Evolutionary conservation across 768 basidiomycete species (phyloP).

Genomic region (Mycena haematopus): DNA sequence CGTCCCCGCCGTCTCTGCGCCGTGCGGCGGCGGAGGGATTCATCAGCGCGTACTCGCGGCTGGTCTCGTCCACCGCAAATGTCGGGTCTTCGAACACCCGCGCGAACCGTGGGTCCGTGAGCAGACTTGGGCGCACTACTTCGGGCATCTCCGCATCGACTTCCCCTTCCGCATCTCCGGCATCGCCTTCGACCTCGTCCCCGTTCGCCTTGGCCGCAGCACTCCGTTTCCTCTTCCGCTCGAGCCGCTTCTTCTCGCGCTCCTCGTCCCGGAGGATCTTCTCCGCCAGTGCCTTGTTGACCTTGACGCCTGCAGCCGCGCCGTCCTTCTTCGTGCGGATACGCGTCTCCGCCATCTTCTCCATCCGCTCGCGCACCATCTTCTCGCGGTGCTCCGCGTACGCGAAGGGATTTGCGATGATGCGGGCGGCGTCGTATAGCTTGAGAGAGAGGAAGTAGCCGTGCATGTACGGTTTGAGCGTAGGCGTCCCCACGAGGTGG

Average conservation of each 20-base stretch:
- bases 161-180: conserved; percentile 41
- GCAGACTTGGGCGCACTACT: conserved; percentile 50
- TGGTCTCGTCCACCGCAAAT: conserved; percentile 89
- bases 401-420: conserved; percentile 95
- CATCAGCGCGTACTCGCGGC: conserved; percentile 88
- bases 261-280: conserved; percentile 75
- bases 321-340: conserved; percentile 82
- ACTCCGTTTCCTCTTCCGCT: conserved; percentile 57
- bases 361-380: conserved; percentile 86
- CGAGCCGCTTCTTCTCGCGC: conserved; percentile 59
- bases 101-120: conserved; percentile 88
- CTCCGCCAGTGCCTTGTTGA: conserved; percentile 83
- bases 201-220: conserved; percentile 46
- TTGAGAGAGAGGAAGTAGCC: conserved; percentile 97
- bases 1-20: conserved; percentile 44
- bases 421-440: conserved; percentile 92
- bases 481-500: conserved; percentile 92
- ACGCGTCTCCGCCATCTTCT: conserved; percentile 90
- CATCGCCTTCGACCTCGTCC: conserved; percentile 49
- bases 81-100: conserved; percentile 91
- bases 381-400: conserved; percentile 95
- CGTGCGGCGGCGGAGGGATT: conserved; percentile 84
- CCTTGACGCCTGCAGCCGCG: conserved; percentile 61
- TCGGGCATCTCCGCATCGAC: conserved; percentile 39
- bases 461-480: conserved; percentile 99